Percentiles rank a stretch among this genome's conserved stretches.
These are phyloP conservation scores for Botrytis cinerea DNA, from an alignment of 2,329 filamentous ascomycete species.

Conservation along the genomic window DNA sequence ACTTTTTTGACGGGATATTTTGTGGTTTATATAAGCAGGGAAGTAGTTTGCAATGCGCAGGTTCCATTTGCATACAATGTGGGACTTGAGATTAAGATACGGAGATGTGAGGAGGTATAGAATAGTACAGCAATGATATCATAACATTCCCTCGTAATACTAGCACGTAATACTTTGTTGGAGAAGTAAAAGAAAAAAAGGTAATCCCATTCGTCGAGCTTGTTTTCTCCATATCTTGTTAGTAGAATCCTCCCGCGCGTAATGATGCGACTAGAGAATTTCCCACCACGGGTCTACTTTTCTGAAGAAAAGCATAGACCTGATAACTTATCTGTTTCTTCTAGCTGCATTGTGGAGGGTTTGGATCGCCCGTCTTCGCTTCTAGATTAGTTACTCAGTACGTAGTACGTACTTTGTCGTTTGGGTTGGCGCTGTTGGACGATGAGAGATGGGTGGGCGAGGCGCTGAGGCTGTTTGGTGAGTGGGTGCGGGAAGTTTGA, in stretches of 20 bases:
- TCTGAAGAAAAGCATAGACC: too few relatives aligned
- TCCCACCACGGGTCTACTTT: background rate
- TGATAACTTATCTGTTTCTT: too few relatives aligned
- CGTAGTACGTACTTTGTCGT: background rate
- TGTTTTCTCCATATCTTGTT: background rate
- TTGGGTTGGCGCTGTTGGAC: background rate
- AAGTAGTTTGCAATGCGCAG: background rate
- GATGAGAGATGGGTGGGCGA: background rate
- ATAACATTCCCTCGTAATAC: background rate
- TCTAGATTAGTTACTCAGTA: too few relatives aligned
- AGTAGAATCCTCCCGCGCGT: background rate
- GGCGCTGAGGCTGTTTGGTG: background rate
- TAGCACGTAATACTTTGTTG: background rate
- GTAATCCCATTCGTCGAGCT: background rate
- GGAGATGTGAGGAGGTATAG: background rate
- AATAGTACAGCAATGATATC: slow-evolving; percentile 12
- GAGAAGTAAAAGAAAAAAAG: background rate
- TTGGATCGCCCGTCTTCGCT: too few relatives aligned
- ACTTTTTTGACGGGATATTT: background rate
- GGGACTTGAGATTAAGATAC: background rate
- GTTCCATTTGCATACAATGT: background rate
- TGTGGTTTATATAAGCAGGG: background rate
- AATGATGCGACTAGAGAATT: background rate
- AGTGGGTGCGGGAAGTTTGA: background rate
- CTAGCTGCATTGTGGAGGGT: too few relatives aligned